phyloP scores from a whole-genome alignment of 139 green algal genomes.

The Tetradesmus lagerheimii region DNA sequence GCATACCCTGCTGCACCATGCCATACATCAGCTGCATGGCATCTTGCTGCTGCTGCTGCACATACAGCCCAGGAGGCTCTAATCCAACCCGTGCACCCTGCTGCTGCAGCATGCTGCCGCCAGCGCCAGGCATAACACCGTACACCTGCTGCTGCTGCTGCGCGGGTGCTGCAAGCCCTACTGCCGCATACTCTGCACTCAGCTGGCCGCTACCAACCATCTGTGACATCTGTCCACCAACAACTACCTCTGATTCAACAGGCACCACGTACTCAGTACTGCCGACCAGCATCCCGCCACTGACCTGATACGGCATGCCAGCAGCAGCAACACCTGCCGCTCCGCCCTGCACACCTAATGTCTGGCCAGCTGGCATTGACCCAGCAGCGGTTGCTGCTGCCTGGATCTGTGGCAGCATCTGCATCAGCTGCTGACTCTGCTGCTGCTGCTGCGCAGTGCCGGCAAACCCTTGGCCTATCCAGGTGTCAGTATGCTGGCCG shows the following conservation, averaged over 20 bases:
- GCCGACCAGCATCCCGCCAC: background rate
- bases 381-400: background rate
- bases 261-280: background rate
- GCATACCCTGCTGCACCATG: background rate
- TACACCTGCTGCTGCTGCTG: constrained; percentile 24
- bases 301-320: constrained; percentile 1
- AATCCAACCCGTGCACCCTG: background rate
- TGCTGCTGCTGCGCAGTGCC: constrained; percentile 31
- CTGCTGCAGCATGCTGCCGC: background rate
- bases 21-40: background rate
- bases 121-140: background rate
- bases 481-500: background rate
- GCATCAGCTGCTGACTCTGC: constrained; percentile 15
- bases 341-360: background rate
- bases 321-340: background rate
- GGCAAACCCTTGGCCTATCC: background rate
- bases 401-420: constrained; percentile 2
- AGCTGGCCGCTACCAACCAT: background rate
- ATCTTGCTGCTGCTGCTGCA: constrained; percentile 26
- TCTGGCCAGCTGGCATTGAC: background rate
- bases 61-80: background rate
- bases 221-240: background rate
- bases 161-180: background rate
- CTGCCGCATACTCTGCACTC: background rate
- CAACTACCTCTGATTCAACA: background rate